Conservation (phyloP, 2,329 filamentous ascomycete species). For the Neonectria faginata region DNA sequence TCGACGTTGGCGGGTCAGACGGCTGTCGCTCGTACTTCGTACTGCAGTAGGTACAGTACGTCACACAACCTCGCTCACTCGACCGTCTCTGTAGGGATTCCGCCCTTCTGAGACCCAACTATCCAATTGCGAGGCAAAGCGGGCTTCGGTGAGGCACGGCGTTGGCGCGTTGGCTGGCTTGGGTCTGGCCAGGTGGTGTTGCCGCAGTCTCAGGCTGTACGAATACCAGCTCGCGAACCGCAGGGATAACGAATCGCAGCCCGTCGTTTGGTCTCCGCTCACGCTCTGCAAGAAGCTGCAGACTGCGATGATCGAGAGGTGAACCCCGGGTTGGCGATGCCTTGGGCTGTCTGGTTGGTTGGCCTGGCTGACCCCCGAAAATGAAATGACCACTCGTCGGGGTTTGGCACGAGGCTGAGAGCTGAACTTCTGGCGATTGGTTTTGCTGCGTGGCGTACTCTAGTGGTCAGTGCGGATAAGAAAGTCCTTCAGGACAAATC, state of each 20-base stretch:
- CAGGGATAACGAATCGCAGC: slow-evolving; percentile 2
- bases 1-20: slow-evolving; percentile 2
- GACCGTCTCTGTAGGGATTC: slow-evolving; percentile 10
- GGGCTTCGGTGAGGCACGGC: slow-evolving; percentile 4
- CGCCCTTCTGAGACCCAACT: slow-evolving; percentile 6
- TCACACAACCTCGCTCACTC: slow-evolving; percentile 19
- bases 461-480: neutral
- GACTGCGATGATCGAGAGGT: neutral
- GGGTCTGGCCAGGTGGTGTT: slow-evolving; percentile 1
- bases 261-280: neutral
- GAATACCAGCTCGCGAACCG: neutral
- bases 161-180: slow-evolving; percentile 1
- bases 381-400: slow-evolving; percentile 21
- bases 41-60: slow-evolving; percentile 5
- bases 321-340: slow-evolving; percentile 9
- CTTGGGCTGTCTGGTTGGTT: slow-evolving; percentile 5
- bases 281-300: neutral
- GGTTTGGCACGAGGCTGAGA: slow-evolving; percentile 21
- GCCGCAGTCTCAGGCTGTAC: neutral
- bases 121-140: neutral
- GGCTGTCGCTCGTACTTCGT: slow-evolving; percentile 5
- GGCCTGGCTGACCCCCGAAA: slow-evolving; percentile 10
- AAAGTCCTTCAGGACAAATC: slow-evolving; percentile 1
- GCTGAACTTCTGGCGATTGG: slow-evolving; percentile 4
- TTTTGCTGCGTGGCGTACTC: slow-evolving; percentile 5